Conservation (phyloP, 1,284 basidiomycete species). For the Takashimella koratensis region DNA sequence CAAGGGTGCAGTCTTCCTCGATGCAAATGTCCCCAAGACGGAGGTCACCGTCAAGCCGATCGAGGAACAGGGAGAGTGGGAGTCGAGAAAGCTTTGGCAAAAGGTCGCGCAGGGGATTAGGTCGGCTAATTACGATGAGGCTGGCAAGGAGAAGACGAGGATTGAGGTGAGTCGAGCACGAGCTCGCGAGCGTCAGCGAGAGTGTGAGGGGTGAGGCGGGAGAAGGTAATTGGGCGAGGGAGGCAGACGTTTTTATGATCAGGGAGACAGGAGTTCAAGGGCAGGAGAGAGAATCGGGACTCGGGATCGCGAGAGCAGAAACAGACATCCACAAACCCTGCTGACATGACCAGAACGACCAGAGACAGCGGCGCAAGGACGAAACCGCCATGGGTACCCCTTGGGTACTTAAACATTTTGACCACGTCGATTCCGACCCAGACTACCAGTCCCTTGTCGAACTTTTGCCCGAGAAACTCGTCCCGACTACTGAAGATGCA, state of each 20-base stretch:
- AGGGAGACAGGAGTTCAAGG: too few species aligned
- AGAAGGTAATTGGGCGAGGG: too few species aligned
- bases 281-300: too few species aligned
- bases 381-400: constrained; percentile 67
- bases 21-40: constrained; percentile 55
- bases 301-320: neutral
- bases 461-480: constrained; percentile 44
- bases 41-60: constrained; percentile 67
- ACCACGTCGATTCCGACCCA: constrained; percentile 62
- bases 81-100: constrained; percentile 82
- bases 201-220: neutral
- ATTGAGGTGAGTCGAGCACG: constrained; percentile 76
- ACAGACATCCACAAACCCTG: neutral
- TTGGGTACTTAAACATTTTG: constrained; percentile 77
- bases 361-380: constrained; percentile 81
- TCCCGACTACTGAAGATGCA: constrained; percentile 46
- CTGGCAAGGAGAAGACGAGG: constrained; percentile 80
- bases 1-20: constrained; percentile 52
- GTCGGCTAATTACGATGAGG: constrained; percentile 86
- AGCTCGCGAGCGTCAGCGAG: neutral
- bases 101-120: constrained; percentile 87
- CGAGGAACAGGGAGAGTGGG: constrained; percentile 70
- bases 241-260: too few species aligned
- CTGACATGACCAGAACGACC: constrained; percentile 65
- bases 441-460: constrained; percentile 58